These are phyloP conservation scores for Linum lewisii DNA, from an alignment of 345 rosid genomes.

Conservation along the genomic window DNA sequence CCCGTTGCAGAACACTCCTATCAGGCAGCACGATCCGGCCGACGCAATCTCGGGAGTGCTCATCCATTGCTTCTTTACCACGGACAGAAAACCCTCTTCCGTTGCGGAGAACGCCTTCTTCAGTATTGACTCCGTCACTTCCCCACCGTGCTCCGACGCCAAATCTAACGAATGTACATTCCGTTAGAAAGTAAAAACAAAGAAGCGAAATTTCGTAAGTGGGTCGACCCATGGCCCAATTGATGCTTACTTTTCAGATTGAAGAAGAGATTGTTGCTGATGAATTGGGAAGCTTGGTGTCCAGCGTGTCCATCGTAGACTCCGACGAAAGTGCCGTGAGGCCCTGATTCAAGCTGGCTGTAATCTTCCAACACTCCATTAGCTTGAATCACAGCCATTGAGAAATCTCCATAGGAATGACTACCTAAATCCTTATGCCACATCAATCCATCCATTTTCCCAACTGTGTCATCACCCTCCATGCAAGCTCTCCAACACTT, in stretches of 20 bases:
- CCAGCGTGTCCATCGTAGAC: background rate
- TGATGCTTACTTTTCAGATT: background rate
- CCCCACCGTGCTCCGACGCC: background rate
- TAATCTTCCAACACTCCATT: background rate
- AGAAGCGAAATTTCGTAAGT: too few species aligned
- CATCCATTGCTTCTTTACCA: background rate
- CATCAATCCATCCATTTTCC: too few species aligned
- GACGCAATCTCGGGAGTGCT: background rate
- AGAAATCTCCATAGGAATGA: background rate
- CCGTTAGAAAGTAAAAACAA: too few species aligned
- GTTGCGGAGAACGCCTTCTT: background rate
- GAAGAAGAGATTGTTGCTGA: background rate
- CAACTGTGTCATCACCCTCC: too few species aligned
- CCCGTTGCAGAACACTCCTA: background rate
- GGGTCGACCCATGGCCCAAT: too few species aligned
- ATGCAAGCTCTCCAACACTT: too few species aligned
- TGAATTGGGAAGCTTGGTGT: background rate
- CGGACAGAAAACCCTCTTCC: background rate
- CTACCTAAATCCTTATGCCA: background rate
- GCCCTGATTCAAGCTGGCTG: background rate
- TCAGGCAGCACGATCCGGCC: background rate
- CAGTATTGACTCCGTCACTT: background rate
- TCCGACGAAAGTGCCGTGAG: background rate
- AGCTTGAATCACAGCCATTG: background rate
- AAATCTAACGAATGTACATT: too few species aligned